Conservation (phyloP, 179 eudicot genomes). For the Beta macrorhiza region DNA sequence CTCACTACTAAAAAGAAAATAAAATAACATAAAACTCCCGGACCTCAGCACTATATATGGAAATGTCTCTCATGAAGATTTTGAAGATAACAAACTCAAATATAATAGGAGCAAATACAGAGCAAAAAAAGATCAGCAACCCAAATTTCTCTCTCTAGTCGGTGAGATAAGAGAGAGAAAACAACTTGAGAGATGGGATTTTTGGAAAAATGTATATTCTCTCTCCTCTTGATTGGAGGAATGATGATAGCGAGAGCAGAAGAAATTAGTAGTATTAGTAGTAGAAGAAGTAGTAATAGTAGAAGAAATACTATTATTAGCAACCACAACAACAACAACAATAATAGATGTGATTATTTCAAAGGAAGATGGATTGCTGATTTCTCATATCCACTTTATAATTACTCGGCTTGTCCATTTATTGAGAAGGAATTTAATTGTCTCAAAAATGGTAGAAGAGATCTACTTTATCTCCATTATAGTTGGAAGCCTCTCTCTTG, state of each 20-base stretch:
- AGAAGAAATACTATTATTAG: not conserved
- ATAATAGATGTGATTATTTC: slow-evolving; percentile 27
- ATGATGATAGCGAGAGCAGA: not conserved
- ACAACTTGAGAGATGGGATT: not conserved
- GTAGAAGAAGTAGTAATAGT: not conserved
- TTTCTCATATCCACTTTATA: slow-evolving; percentile 25
- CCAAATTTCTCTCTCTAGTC: too few species aligned
- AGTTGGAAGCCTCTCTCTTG: slow-evolving; percentile 33
- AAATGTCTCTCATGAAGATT: too few species aligned
- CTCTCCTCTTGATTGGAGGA: not conserved
- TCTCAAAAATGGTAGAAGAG: slow-evolving; percentile 32
- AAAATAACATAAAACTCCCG: too few species aligned
- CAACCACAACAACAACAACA: not conserved
- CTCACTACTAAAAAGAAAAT: too few species aligned
- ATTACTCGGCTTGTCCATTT: slow-evolving; percentile 29
- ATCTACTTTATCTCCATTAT: slow-evolving; percentile 37
- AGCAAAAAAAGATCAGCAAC: too few species aligned
- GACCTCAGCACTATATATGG: too few species aligned
- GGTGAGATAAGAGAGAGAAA: not conserved
- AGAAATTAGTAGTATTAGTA: not conserved
- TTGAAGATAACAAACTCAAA: too few species aligned
- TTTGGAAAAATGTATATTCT: not conserved
- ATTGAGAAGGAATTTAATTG: slow-evolving; percentile 34
- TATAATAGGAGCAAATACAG: too few species aligned
- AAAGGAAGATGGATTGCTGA: slow-evolving; percentile 38